Percentiles rank a stretch among this genome's conserved stretches.
Evolutionary conservation across 1,139 yeast species (phyloP).

Genomic region (Zygosaccharomyces sapae): DNA sequence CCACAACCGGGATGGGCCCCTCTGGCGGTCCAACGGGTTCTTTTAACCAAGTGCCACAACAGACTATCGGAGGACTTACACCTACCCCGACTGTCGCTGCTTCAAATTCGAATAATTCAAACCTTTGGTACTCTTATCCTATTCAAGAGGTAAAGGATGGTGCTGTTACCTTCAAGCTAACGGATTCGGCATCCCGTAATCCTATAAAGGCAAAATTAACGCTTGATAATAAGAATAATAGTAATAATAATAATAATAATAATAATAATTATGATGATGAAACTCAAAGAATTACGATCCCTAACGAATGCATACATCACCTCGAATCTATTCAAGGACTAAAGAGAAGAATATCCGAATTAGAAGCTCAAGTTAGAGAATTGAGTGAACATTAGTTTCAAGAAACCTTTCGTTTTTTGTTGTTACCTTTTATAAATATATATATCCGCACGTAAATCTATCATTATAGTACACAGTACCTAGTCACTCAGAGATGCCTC

Average conservation of each 20-base stretch:
- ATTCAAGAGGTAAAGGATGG: conserved; percentile 13
- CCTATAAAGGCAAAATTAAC: conserved; percentile 10
- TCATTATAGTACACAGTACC: conserved; percentile 2
- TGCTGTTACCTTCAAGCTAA: conserved; percentile 11
- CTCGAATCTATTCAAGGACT: conserved; percentile 16
- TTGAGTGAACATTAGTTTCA: conserved; percentile 13
- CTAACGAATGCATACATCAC: conserved; percentile 13
- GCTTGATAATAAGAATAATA: conserved; percentile 4
- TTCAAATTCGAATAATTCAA: not conserved
- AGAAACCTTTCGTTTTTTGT: not conserved
- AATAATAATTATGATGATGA: not conserved
- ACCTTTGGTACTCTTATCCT: conserved; percentile 21
- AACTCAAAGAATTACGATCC: conserved; percentile 13
- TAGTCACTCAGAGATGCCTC: conserved; percentile 7
- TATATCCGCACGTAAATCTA: not conserved
- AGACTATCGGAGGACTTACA: not conserved
- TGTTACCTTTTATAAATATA: not conserved
- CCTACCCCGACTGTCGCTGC: not conserved
- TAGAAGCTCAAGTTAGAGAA: conserved; percentile 22
- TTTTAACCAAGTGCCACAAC: not conserved
- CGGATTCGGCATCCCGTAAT: conserved; percentile 8
- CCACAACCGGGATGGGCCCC: conserved; percentile 6
- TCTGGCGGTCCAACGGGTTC: not conserved
- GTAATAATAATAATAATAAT: too few species aligned
- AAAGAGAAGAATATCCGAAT: conserved; percentile 23